A percentile compares a stretch with the other conserved stretches of the same genome.
Conservation (phyloP, 1,284 basidiomycete species). For the Omphalotus olearius region DNA sequence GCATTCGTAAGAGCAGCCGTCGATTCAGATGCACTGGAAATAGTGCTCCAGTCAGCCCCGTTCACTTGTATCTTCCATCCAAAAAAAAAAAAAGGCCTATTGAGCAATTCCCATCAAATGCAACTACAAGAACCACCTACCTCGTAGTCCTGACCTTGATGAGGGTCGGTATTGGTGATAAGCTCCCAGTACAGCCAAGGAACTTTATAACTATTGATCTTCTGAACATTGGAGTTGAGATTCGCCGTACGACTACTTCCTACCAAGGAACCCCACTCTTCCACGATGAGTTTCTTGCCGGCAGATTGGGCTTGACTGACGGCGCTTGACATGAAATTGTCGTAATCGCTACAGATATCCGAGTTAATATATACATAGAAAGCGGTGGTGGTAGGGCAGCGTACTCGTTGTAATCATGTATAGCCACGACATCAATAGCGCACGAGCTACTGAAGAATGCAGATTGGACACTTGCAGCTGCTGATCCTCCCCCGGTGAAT, state of each 20-base stretch:
- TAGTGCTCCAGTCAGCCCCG: slow-evolving; percentile 20
- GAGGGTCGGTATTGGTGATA: slow-evolving; percentile 32
- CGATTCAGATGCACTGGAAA: slow-evolving; percentile 14
- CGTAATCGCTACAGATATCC: slow-evolving; percentile 18
- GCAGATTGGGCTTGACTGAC: slow-evolving; percentile 20
- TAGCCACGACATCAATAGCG: slow-evolving; percentile 23
- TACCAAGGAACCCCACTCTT: slow-evolving; percentile 25
- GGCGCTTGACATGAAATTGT: slow-evolving; percentile 22
- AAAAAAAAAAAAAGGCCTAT: neutral
- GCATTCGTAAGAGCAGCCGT: slow-evolving; percentile 16
- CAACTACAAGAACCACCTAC: slow-evolving; percentile 11
- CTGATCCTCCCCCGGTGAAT: slow-evolving; percentile 22
- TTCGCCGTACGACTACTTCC: slow-evolving; percentile 22
- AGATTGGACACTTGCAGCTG: slow-evolving; percentile 15
- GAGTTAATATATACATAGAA: neutral
- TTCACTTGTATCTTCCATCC: slow-evolving; percentile 24
- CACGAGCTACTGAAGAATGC: slow-evolving; percentile 22
- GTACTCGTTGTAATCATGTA: slow-evolving; percentile 28
- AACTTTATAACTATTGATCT: slow-evolving; percentile 29
- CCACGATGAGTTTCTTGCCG: slow-evolving; percentile 23
- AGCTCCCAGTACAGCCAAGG: slow-evolving; percentile 36
- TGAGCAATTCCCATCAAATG: neutral
- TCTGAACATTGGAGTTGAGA: slow-evolving; percentile 23
- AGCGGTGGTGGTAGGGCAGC: neutral
- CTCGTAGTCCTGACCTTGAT: slow-evolving; percentile 32